Evolutionary conservation across 768 basidiomycete genomes (phyloP), one percentile per base, ranked within the genome.

Genomic region (Lactarius evosmus): DNA sequence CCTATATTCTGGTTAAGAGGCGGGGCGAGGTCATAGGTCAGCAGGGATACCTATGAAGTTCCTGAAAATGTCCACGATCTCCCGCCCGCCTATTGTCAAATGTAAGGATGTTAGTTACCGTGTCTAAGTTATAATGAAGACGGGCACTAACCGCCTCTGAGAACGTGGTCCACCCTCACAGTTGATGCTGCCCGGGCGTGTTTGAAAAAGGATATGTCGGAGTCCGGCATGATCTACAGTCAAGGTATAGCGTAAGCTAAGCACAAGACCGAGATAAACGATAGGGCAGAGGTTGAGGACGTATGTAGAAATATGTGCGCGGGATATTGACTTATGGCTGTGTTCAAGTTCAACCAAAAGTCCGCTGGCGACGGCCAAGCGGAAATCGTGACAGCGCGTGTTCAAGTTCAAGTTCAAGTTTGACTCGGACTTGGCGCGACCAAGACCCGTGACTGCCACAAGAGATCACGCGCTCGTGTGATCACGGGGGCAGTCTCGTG

Each of bases 61-160:
- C 62, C 76, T 79, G 71, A 88, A 88, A 61, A 87, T 74, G 16
- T 82, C 76, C 25, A 83, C 74, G 25, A 87, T 75, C 66, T 87
- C 85, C 32, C 72, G 71, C 67, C 77, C 73, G 59, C 73, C 76
- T 34, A 74, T 79, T 78, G 22, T 61, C 30, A 27, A 29, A 14
- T 19, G 22, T 27, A 32, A 61, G 27, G 46, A 53, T 19, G n/a
- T 40, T 27, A 22, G 46, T 36, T 19, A 7, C 55, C 17, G 4
- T 17, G 51, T 4, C 6, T 58, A 12, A 54, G 30, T 49, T 6
- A 22, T 9, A 6, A 34, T 32, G 17, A 36, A 40, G 50, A 8
- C 16, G 52, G 51, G 46, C 16, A 60, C 66, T 38, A 53, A 69
- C 68, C 66, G 32, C 57, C 66, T 29, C 16, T 38, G 40, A 66